A percentile compares a stretch with the other conserved stretches of the same genome.
These are phyloP conservation scores for Xylariomycetidae sp. DNA, from an alignment of 2,329 filamentous ascomycete species.

Conservation along the genomic window DNA sequence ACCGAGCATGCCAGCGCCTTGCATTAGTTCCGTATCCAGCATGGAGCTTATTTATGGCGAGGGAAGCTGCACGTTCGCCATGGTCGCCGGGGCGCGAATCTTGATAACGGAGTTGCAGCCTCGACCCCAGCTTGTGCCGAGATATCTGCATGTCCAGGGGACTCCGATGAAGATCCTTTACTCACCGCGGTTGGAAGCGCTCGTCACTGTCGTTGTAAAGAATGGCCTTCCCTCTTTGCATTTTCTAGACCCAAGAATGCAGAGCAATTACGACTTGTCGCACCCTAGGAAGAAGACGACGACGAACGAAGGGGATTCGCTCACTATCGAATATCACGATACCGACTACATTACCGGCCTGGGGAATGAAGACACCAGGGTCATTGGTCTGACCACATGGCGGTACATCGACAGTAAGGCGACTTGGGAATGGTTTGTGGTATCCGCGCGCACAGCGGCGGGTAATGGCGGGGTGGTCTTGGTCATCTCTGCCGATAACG, in stretches of 20 bases:
- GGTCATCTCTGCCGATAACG: slow-evolving; percentile 44
- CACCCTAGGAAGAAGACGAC: slow-evolving; percentile 27
- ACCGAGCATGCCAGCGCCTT: slow-evolving; percentile 37
- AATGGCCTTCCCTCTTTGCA: slow-evolving; percentile 41
- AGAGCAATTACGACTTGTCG: slow-evolving; percentile 47
- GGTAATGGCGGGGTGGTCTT: no score
- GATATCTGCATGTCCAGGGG: slow-evolving; percentile 26
- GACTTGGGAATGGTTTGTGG: slow-evolving; percentile 56
- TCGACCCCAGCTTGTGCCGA: slow-evolving; percentile 24
- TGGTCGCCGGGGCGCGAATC: slow-evolving; percentile 44
- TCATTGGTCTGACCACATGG: slow-evolving; percentile 62
- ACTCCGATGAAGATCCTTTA: slow-evolving; percentile 49
- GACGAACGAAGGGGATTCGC: no score
- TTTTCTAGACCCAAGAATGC: slow-evolving; percentile 52
- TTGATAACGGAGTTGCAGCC: slow-evolving; percentile 46
- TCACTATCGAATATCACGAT: no score
- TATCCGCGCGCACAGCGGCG: no score
- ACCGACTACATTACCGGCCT: slow-evolving; percentile 49
- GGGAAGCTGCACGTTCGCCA: slow-evolving; percentile 38
- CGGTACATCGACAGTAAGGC: slow-evolving; percentile 49
- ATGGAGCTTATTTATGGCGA: slow-evolving; percentile 34
- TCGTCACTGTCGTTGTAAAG: slow-evolving; percentile 45
- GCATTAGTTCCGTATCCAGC: slow-evolving; percentile 41
- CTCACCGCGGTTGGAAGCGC: slow-evolving; percentile 44
- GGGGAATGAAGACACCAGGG: slow-evolving; percentile 49